Conservation (phyloP, 192 early-diverging fungal species). For the Coemansia sp. region DNA sequence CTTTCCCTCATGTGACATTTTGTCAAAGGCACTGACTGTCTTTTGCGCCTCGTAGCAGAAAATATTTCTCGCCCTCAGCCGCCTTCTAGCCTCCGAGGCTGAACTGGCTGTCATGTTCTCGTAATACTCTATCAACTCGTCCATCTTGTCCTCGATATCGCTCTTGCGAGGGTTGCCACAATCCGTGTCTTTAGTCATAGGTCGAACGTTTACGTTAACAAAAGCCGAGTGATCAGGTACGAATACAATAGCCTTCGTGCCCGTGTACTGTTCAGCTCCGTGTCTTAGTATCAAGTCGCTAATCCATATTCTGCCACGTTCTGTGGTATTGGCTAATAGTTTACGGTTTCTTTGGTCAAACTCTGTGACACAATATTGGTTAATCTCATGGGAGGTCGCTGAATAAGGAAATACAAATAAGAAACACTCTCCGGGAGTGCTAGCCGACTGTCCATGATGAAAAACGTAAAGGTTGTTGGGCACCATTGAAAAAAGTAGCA, state of each 20-base stretch:
- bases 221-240: not conserved
- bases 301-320: not conserved
- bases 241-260: not conserved
- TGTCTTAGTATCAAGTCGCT: not conserved
- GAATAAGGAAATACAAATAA: not conserved
- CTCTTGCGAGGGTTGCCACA: not conserved
- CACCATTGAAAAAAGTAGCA: not conserved
- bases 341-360: not conserved
- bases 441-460: not conserved
- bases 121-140: not conserved
- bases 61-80: not conserved
- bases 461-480: slow-evolving; percentile 2
- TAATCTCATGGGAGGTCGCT: not conserved
- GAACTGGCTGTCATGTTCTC: not conserved
- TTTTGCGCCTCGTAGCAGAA: not conserved
- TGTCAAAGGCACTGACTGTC: not conserved
- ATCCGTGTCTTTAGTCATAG: not conserved
- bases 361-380: not conserved
- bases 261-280: not conserved
- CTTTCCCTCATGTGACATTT: not conserved
- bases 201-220: not conserved
- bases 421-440: not conserved
- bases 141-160: not conserved
- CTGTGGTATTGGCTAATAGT: not conserved
- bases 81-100: not conserved